Conservation (phyloP, 2,329 filamentous ascomycete species). For the Hypoxylon sp. region DNA sequence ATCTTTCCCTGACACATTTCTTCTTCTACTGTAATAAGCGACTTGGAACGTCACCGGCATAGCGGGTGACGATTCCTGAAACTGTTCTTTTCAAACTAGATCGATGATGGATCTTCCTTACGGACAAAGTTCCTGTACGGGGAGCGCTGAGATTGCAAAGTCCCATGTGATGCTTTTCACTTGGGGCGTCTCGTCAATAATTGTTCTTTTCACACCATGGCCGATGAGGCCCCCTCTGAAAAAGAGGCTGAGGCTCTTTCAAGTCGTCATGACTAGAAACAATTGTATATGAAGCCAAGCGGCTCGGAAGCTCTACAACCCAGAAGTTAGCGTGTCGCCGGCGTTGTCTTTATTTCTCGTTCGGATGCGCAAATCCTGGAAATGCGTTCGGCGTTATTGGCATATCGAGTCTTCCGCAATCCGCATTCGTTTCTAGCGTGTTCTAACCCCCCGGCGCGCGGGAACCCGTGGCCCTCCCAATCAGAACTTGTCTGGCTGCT, state of each 20-base stretch:
- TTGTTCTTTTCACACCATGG: neutral
- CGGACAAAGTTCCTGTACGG: too few relatives aligned
- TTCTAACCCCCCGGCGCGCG: neutral
- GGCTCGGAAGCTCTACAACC: too few relatives aligned
- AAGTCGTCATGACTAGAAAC: neutral
- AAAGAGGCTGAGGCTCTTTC: conserved; percentile 2
- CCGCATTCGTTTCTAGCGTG: too few relatives aligned
- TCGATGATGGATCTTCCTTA: neutral
- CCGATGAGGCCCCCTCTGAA: neutral
- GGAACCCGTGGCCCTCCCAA: conserved; percentile 1
- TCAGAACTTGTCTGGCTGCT: neutral
- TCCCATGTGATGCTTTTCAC: neutral
- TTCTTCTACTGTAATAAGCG: too few relatives aligned
- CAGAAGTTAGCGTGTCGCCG: neutral
- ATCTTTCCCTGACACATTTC: too few relatives aligned
- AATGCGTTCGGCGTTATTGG: conserved; percentile 11
- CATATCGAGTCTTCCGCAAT: conserved; percentile 10
- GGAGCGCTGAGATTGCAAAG: neutral
- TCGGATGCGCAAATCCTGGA: neutral
- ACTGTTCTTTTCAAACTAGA: conserved; percentile 5
- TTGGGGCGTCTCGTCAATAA: neutral
- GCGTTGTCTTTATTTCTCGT: neutral
- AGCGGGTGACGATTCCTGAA: too few relatives aligned
- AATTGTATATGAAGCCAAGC: neutral
- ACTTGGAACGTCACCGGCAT: too few relatives aligned